phyloP scores from a whole-genome alignment of 2,329 filamentous ascomycete genomes.

The Tolypocladium ovalisporum region DNA sequence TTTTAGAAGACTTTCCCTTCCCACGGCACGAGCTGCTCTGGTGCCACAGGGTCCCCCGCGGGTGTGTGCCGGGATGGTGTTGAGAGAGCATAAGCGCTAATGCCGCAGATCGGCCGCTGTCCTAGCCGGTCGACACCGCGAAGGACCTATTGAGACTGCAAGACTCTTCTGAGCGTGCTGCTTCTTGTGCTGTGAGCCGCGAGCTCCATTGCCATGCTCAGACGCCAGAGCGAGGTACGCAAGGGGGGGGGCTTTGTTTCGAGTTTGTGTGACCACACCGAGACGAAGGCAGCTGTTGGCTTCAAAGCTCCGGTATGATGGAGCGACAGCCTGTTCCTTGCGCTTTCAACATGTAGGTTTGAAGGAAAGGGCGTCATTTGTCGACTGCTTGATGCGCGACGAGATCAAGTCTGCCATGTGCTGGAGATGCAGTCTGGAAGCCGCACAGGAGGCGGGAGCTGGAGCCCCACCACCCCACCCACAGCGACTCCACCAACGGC shows the following conservation, averaged over 20 bases:
- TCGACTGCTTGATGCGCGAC: not conserved
- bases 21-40: not conserved
- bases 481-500: not conserved
- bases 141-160: not conserved
- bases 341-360: not conserved
- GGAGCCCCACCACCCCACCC: not conserved
- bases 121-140: not conserved
- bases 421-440: not conserved
- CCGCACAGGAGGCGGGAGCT: not conserved
- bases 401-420: not conserved
- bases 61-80: not conserved
- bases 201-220: too few species aligned
- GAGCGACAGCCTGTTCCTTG: not conserved
- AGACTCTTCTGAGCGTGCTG: not conserved
- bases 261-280: not conserved
- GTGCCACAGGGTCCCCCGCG: not conserved
- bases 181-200: not conserved
- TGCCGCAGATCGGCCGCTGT: not conserved
- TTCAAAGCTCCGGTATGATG: too few species aligned
- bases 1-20: not conserved
- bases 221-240: not conserved
- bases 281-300: not conserved
- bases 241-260: not conserved
- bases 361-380: too few species aligned
- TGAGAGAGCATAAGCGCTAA: not conserved